Conservation (phyloP, 306 rosid genomes). For the Leucaena leucocephala region DNA sequence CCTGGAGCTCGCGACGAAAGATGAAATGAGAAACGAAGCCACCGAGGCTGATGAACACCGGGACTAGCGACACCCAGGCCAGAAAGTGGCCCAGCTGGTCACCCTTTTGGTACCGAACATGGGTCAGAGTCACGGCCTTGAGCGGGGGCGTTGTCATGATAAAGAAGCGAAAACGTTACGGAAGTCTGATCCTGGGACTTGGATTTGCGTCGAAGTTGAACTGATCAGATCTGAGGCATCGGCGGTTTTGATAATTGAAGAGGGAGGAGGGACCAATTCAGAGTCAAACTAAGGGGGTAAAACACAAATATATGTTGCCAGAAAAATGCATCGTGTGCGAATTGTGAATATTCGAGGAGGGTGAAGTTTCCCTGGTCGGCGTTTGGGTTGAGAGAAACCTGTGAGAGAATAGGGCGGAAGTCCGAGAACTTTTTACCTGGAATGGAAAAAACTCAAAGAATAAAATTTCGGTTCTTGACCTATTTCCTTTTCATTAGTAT, state of each 20-base stretch:
- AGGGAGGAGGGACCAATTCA: neutral
- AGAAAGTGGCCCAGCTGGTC: slow-evolving; percentile 76
- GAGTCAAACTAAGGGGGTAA: neutral
- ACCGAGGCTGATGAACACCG: slow-evolving; percentile 83
- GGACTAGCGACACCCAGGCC: slow-evolving; percentile 87
- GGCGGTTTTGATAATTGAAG: neutral
- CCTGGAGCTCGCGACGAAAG: slow-evolving; percentile 96
- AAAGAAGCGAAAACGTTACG: neutral
- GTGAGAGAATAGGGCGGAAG: neutral
- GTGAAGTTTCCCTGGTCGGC: neutral
- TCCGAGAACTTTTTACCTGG: too few species aligned
- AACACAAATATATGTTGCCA: neutral
- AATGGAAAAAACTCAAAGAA: too few species aligned
- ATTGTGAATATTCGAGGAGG: neutral
- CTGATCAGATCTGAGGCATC: slow-evolving; percentile 4
- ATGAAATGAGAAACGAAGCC: slow-evolving; percentile 85
- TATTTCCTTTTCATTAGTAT: too few species aligned
- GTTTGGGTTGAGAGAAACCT: neutral
- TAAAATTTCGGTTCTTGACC: too few species aligned
- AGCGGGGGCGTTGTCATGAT: slow-evolving; percentile 41
- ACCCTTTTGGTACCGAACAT: slow-evolving; percentile 75
- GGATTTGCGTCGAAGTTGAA: neutral
- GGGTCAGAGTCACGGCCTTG: slow-evolving; percentile 82
- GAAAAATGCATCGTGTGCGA: neutral
- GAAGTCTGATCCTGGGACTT: neutral